Percentiles rank a stretch among this genome's conserved stretches.
Evolutionary conservation across 208 protist genomes (phyloP).

Genomic region (Trypanosoma brucei): DNA sequence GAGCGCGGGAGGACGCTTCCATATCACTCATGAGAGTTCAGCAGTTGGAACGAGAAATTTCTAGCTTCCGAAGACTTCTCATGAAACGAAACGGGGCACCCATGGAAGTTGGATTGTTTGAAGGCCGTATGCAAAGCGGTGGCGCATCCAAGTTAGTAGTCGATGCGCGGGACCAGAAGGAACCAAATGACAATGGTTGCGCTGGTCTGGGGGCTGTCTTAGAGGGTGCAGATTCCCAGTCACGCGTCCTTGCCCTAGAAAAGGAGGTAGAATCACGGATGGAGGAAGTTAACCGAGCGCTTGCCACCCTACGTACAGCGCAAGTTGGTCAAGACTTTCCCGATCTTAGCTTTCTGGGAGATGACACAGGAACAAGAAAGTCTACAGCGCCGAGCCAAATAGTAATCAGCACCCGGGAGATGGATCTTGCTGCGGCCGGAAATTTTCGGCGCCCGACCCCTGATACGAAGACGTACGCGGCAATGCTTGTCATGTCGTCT

Average conservation of each 20-base stretch:
- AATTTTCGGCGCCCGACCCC: background rate
- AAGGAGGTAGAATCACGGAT: constrained; percentile 84
- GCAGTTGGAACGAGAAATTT: constrained; percentile 72
- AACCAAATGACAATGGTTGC: background rate
- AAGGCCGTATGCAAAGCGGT: background rate
- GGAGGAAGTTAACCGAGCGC: constrained; percentile 76
- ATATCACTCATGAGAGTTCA: constrained; percentile 80
- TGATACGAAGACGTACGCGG: background rate
- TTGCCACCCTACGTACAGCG: constrained; percentile 37
- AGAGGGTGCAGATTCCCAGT: constrained; percentile 7
- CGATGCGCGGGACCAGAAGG: background rate
- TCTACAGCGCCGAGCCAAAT: constrained; percentile 1
- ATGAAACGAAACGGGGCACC: background rate
- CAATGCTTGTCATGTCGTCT: constrained; percentile 11
- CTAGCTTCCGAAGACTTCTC: constrained; percentile 35
- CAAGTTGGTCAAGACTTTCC: background rate
- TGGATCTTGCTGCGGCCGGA: background rate
- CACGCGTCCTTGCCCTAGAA: constrained; percentile 51
- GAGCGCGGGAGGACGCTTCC: constrained; percentile 81
- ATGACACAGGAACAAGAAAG: background rate
- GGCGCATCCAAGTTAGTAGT: background rate
- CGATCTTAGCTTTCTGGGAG: background rate
- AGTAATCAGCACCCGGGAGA: constrained; percentile 17
- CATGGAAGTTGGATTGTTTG: background rate
- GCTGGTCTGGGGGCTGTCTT: background rate